Evolutionary conservation across 148 eudicot genomes (phyloP).

Genomic region (Rhododendron ovatum): DNA sequence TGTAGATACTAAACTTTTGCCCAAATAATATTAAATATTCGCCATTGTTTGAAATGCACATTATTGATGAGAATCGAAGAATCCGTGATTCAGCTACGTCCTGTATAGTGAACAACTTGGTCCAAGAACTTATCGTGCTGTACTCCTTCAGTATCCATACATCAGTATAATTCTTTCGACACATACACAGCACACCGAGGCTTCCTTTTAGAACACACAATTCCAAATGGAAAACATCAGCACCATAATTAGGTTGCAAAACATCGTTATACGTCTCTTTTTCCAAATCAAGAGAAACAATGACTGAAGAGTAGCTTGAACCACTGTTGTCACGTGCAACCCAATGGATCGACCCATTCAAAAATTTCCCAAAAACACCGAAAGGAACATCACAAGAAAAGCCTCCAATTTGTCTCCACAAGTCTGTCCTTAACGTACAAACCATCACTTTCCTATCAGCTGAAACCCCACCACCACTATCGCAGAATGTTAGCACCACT

Average conservation of each 20-base stretch:
- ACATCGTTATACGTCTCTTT: background rate
- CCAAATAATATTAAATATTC: constrained; percentile 20
- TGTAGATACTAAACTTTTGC: background rate
- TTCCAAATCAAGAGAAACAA: background rate
- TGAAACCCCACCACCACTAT: background rate
- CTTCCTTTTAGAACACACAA: constrained; percentile 22
- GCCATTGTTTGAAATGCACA: constrained; percentile 16
- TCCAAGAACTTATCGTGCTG: constrained; percentile 39
- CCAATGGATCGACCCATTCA: constrained; percentile 50
- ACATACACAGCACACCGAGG: constrained; percentile 21
- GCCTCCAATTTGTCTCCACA: background rate
- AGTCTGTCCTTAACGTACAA: background rate
- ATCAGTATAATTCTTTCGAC: constrained; percentile 12
- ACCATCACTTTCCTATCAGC: constrained; percentile 18
- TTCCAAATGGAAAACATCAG: constrained; percentile 3
- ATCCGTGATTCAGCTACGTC: constrained; percentile 10
- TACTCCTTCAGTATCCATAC: constrained; percentile 46
- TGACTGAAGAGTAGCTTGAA: background rate
- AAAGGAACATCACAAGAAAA: background rate
- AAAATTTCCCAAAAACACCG: constrained; percentile 21
- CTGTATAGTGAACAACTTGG: constrained; percentile 24
- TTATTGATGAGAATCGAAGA: background rate
- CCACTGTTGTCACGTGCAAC: background rate
- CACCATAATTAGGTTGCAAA: background rate
- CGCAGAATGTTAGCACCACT: background rate